Percentiles rank a stretch among this genome's conserved stretches.
Evolutionary conservation across 2,329 filamentous ascomycete genomes (phyloP).

Genomic region (Colletotrichum camelliae): DNA sequence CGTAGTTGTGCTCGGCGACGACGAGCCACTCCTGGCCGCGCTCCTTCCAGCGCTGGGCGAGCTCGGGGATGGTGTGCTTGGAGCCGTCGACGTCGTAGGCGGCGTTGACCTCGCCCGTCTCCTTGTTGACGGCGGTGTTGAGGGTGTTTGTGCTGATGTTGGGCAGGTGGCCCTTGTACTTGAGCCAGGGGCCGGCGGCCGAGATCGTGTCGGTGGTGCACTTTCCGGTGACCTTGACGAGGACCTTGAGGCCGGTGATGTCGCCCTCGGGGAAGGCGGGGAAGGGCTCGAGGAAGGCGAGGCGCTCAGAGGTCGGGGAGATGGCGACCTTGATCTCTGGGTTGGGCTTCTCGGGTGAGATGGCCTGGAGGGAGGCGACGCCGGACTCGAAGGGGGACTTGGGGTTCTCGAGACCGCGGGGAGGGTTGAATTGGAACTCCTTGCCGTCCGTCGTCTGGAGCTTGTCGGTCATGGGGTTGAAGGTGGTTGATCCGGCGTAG

Average conservation of each 20-base stretch:
- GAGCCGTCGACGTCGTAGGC: constrained; percentile 87
- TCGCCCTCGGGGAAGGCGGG: constrained; percentile 79
- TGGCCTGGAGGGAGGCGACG: constrained; percentile 75
- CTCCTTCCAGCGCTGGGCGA: constrained; percentile 83
- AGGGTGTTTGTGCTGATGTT: constrained; percentile 98
- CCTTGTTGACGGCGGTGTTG: constrained; percentile 91
- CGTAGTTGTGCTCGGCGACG: constrained; percentile 97
- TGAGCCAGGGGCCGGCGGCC: constrained; percentile 94
- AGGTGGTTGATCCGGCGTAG: constrained; percentile 89
- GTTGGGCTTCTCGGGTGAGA: constrained; percentile 64
- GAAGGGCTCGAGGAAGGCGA: constrained; percentile 92
- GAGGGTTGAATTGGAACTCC: constrained; percentile 85
- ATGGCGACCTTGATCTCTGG: constrained; percentile 76
- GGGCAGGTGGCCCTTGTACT: constrained; percentile 98
- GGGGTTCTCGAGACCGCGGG: constrained; percentile 71
- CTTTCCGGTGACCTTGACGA: constrained; percentile 96
- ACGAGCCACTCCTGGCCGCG: constrained; percentile 84
- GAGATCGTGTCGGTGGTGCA: constrained; percentile 99
- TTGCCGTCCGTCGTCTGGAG: constrained; percentile 81
- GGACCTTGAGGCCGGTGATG: constrained; percentile 78
- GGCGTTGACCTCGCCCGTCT: constrained; percentile 89
- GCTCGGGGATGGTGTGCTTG: constrained; percentile 80
- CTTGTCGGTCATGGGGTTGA: constrained; percentile 92
- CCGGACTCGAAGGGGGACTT: constrained; percentile 75
- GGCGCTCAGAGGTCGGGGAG: constrained; percentile 84